Base-by-base conservation (phyloP, 78 protist genomes). In the Planoprotostelium fungivorum region DNA sequence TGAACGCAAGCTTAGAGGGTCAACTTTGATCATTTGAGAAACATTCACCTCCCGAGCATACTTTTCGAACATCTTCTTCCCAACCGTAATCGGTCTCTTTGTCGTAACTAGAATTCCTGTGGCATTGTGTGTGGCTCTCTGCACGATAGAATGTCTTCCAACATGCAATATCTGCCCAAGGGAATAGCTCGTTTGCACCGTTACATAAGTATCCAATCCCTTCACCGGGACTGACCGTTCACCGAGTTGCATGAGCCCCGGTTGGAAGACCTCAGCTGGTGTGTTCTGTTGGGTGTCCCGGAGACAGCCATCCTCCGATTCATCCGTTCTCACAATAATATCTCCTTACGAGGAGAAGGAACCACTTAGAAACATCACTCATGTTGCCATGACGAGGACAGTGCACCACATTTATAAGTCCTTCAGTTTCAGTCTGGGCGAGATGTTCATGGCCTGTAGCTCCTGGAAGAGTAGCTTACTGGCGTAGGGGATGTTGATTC, bases 391-490 rank as follows among this genome's bases (percentile, higher is more conserved):
- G n/a, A n/a, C n/a, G n/a, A n/a, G n/a, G n/a, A n/a, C n/a, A n/a
- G n/a, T n/a, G n/a, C n/a, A n/a, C n/a, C n/a, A n/a, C n/a, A n/a
- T 29, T 93, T 73, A 93, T 34, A 86, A 31, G 83, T 94, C 92
- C 29, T 85, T 39, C 38, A 95, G 39, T 39, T 83, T 38, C 29
- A 96, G 88, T 90, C 92, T 83, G 37, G 98, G 96, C 37, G 83
- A 85, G 31, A 98, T 89, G 88, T 94, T 95, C 99, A 98, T 98
- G 16, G 95, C 51, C 93, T 92, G 95, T n/a, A 99, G 93, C 89
- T 99, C 99, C 94, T 98, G 99, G 96, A 99, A 97, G 38, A 99
- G 89, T 37, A 99, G 95, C 95, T 99, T 99, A 90, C 96, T 93
- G 1, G 99, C 99, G 86, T 99, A 99, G 28, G 99, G 99, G 16